Evolutionary conservation across 2,329 filamentous ascomycete species (phyloP).

Genomic region (Ophiocordyceps robertsii): DNA sequence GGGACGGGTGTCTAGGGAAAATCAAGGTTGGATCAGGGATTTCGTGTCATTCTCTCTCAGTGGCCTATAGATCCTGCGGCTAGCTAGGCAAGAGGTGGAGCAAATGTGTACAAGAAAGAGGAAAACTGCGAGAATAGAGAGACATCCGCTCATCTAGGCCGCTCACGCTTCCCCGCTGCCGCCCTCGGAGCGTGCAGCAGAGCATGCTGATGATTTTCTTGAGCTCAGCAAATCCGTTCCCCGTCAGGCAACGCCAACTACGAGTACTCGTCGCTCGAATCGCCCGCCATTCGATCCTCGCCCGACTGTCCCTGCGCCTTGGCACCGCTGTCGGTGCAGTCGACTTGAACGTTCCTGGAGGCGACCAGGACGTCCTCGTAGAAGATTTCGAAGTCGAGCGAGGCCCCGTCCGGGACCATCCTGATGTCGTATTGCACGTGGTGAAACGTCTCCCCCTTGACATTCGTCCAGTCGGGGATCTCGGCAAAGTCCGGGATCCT

Average conservation of each 20-base stretch:
- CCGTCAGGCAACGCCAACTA: too few species aligned
- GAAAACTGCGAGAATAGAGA: too few species aligned
- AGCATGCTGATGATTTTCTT: too few species aligned
- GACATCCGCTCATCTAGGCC: too few species aligned
- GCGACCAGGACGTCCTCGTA: conserved; percentile 1
- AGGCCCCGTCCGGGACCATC: conserved; percentile 5
- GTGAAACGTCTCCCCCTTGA: neutral
- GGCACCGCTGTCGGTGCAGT: conserved; percentile 2
- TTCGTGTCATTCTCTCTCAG: too few species aligned
- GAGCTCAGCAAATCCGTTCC: too few species aligned
- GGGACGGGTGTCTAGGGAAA: neutral
- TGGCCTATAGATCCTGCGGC: too few species aligned
- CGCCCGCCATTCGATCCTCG: neutral
- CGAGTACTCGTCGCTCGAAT: neutral
- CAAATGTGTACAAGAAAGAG: too few species aligned
- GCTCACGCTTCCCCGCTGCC: too few species aligned
- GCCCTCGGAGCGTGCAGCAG: too few species aligned
- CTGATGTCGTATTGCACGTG: conserved; percentile 3
- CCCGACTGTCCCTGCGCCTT: neutral
- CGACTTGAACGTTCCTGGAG: conserved; percentile 3
- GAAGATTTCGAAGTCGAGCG: conserved; percentile 6
- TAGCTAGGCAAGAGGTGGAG: too few species aligned
- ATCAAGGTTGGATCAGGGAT: too few species aligned
- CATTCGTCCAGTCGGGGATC: conserved; percentile 3
- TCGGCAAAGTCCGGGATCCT: conserved; percentile 2